Evolutionary conservation across 2,329 filamentous ascomycete genomes (phyloP), one percentile per base, ranked within the genome.

Genomic region (Aspergillus sp.): DNA sequence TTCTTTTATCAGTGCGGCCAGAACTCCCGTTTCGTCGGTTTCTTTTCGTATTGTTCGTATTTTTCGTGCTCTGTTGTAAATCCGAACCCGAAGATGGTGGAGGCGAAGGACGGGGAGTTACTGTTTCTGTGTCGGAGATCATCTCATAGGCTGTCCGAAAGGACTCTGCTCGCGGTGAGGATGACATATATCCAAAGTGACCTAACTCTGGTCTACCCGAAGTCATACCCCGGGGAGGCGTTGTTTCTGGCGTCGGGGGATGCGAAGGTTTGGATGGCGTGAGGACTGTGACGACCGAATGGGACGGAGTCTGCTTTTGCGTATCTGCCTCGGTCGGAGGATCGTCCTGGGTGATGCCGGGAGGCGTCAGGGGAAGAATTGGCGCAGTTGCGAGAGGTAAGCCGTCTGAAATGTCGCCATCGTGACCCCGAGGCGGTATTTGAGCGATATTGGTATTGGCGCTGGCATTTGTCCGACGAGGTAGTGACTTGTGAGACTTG

Each of bases 221-320:
- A n/a, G 71, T 67, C 23, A 67, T 62, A 33, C 68, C 63, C 57
- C 85, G 82, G 37, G 89, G 89, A 52, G 89, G 90, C 15, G 89
- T 92, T 46, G 89, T 83, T 73, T 91, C 89, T 35, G 89, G 90
- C 3, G 89, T 92, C 33, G 88, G 89, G 15, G 87, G 87, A 65
- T 86, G 90, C 67, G 82, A 82, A 62, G 87, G 84, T 62, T 85
- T 84, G 27, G 85, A 82, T 50, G 87, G 87, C 5, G 87, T 90
- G 55, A 79, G 77, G 39, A 65, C 65, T 31, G 65, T 65, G 39
- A 60, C 60, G 21, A 68, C 65, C 23, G 65, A 58, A 43, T 64
- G 56, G 55, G 64, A 62, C 56, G 72, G 65, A 62, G 64, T 57
- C 62, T 67, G 64, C 35, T 62, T 63, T 33, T 52, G 65, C 51